Percentiles rank a stretch among this genome's conserved stretches.
Conservation (phyloP, 78 protist species). For the Dictyostelium capitatum region DNA sequence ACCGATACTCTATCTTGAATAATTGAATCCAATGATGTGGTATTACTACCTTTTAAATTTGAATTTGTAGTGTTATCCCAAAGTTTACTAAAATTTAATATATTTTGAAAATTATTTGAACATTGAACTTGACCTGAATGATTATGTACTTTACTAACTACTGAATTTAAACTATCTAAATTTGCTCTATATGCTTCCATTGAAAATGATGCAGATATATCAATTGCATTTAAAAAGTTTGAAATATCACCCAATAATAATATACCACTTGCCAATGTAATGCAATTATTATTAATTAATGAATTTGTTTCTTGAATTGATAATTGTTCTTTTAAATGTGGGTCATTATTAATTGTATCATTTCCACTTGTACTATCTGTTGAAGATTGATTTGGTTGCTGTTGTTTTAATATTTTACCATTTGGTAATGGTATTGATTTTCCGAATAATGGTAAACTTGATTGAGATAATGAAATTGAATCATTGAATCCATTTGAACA, state of each 20-base stretch:
- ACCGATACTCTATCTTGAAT: neutral
- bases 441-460: neutral
- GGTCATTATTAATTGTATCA: neutral
- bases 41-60: neutral
- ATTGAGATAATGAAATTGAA: slow-evolving; percentile 1
- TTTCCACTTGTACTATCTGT: neutral
- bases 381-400: neutral
- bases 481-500: slow-evolving; percentile 20
- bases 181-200: slow-evolving; percentile 34
- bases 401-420: neutral
- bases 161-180: neutral
- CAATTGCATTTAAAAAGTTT: slow-evolving; percentile 3
- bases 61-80: neutral
- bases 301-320: neutral
- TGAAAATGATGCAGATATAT: neutral
- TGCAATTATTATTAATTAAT: slow-evolving; percentile 14
- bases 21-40: no score
- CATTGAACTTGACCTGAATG: slow-evolving; percentile 43
- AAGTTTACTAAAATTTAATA: slow-evolving; percentile 31
- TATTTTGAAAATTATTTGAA: neutral
- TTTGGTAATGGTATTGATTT: slow-evolving; percentile 43
- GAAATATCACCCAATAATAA: neutral
- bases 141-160: slow-evolving; percentile 8
- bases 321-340: neutral
- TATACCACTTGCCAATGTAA: slow-evolving; percentile 24